A percentile compares a stretch with the other conserved stretches of the same genome.
Conservation (phyloP, 768 basidiomycete genomes). For the Lactifluus volemus region DNA sequence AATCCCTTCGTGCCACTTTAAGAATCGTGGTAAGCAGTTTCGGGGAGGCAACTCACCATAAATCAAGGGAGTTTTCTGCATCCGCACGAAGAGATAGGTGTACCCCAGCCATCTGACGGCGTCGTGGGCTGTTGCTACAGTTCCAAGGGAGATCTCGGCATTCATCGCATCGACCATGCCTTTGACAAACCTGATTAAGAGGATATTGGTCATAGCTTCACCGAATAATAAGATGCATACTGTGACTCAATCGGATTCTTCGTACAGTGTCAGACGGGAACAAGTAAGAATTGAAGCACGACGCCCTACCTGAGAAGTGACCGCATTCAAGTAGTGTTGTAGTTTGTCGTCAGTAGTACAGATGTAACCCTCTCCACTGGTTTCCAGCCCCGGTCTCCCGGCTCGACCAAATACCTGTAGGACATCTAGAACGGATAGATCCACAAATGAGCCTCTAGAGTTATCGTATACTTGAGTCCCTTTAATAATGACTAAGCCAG, state of each 20-base stretch:
- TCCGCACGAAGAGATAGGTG: conserved; percentile 92
- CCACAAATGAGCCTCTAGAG: conserved; percentile 79
- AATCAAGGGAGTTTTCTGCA: conserved; percentile 82
- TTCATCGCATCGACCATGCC: conserved; percentile 91
- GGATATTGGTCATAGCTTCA: not conserved
- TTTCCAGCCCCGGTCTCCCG: conserved; percentile 79
- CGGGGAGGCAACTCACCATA: conserved; percentile 46
- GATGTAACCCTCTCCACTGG: conserved; percentile 93
- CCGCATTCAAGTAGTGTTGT: conserved; percentile 78
- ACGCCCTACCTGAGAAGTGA: conserved; percentile 65
- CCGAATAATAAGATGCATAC: conserved; percentile 35
- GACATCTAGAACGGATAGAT: conserved; percentile 91
- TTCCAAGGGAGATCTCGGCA: conserved; percentile 91
- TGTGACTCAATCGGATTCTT: conserved; percentile 95
- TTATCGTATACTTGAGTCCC: conserved; percentile 97
- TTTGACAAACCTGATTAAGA: conserved; percentile 47
- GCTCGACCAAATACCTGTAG: conserved; percentile 97
- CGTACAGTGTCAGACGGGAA: not conserved
- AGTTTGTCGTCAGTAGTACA: conserved; percentile 94
- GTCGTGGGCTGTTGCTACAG: conserved; percentile 79
- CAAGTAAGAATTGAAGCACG: not conserved
- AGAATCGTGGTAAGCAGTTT: not conserved
- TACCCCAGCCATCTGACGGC: conserved; percentile 94
- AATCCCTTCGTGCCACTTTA: conserved; percentile 47
- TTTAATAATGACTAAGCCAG: conserved; percentile 75